These are phyloP conservation scores for Spencermartinsiella europaea DNA, from an alignment of 805 yeast genomes.

Conservation along the genomic window DNA sequence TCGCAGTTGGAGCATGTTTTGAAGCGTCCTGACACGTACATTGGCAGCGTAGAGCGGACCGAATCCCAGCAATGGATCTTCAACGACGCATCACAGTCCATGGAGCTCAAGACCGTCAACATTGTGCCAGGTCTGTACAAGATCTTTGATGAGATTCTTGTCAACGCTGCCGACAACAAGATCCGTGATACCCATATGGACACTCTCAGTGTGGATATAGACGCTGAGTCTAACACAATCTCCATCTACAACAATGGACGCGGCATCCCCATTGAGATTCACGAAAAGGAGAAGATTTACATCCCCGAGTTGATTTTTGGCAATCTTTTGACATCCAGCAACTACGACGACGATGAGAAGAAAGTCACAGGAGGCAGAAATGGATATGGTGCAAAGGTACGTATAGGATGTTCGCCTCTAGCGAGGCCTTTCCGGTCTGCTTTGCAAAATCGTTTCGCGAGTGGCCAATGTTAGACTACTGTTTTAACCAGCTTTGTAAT, in stretches of 20 bases:
- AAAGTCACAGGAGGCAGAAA: constrained; percentile 98
- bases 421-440: neutral
- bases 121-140: constrained; percentile 96
- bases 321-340: constrained; percentile 87
- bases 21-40: constrained; percentile 95
- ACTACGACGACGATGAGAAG: constrained; percentile 91
- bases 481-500: constrained; percentile 56
- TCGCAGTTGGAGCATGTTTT: constrained; percentile 94
- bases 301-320: constrained; percentile 97
- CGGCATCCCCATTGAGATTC: constrained; percentile 94
- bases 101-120: constrained; percentile 52
- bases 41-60: constrained; percentile 87
- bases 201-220: constrained; percentile 74
- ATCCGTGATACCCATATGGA: constrained; percentile 91
- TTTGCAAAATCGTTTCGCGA: no score
- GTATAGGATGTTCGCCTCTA: no score
- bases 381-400: constrained; percentile 89
- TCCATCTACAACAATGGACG: constrained; percentile 87
- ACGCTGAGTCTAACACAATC: constrained; percentile 66
- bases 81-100: constrained; percentile 56
- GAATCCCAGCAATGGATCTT: constrained; percentile 81
- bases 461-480: neutral
- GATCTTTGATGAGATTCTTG: constrained; percentile 94
- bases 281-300: constrained; percentile 81
- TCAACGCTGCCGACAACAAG: constrained; percentile 98